A percentile compares a stretch with the other conserved stretches of the same genome.
Evolutionary conservation across 768 basidiomycete species (phyloP).

Genomic region (Podaxis sp.): DNA sequence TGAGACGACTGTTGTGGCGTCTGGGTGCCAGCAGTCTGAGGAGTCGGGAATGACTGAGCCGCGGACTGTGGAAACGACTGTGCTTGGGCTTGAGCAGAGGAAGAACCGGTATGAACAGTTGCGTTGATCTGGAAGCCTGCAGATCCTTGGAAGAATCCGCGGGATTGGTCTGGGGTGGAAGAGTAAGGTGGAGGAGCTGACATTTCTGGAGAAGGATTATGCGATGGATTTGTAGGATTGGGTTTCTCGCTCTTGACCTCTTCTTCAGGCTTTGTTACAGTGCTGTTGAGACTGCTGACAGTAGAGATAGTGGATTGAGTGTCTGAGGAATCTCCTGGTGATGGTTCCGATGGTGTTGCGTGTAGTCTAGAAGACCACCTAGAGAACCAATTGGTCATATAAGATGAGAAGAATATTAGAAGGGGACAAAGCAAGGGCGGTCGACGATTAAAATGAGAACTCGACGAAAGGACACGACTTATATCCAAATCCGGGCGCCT

Average conservation of each 20-base stretch:
- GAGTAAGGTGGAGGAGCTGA: not conserved
- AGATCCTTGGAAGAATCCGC: not conserved
- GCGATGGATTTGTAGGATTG: not conserved
- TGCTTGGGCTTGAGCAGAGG: not conserved
- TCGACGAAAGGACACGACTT: too few species aligned
- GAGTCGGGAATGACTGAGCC: not conserved
- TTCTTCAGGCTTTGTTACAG: too few species aligned
- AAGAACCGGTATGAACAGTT: not conserved
- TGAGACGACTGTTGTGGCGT: not conserved
- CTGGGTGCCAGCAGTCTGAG: not conserved
- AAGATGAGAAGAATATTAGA: not conserved
- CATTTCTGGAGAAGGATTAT: not conserved
- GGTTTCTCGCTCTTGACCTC: not conserved
- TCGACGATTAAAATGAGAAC: not conserved
- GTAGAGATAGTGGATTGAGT: not conserved
- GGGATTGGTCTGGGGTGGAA: not conserved
- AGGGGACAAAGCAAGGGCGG: not conserved
- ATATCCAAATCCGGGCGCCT: too few species aligned
- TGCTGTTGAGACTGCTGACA: not conserved
- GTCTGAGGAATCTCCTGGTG: not conserved
- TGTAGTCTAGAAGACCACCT: not conserved
- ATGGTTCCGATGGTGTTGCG: not conserved
- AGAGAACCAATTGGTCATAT: not conserved
- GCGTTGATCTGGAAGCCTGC: not conserved
- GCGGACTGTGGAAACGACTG: accelerated